Base-by-base conservation (phyloP, 2,329 filamentous ascomycete genomes). In the Delphinella strobiligena region DNA sequence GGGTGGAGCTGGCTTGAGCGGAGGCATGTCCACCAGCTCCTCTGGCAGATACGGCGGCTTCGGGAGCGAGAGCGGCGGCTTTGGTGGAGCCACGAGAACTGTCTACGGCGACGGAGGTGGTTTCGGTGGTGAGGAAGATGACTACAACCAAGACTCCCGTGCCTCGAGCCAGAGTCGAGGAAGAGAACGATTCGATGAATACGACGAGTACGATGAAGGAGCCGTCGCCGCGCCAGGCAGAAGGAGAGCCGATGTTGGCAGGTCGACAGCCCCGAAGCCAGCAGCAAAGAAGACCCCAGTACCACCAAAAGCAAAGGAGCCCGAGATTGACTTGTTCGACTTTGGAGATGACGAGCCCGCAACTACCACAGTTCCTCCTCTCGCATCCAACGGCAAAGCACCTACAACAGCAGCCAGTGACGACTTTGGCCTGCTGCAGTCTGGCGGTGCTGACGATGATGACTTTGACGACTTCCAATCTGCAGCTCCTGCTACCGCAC, bases 391-490 rank as follows among this genome's bases (percentile, higher is more conserved):
- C 60, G 48, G 61, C 47, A 63, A 64, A 46, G 53, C 34, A 43
- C 55, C 62, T 15, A 61, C 62, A 19, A 66, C 68, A 31, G 76
- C 75, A 37, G 79, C 83, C 45, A 88, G 94, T 47, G 87, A 94
- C 50, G 89, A 95, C 47, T 96, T 96, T 54, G 91, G 96, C 55
- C 89, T 96, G 55, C 96, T 96, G 68, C 86, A 94, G 61, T 93
- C 87, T 14, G 89, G 63, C 12, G 61, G 62, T 19, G 67, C 67
- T 31, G 78, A 75, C 37, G 80, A 84, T 46, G 89, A 95, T 47
- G 91, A 95, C 47, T 96, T 96, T 54, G 91, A 96, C 56, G 91
- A 98, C 56, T 96, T 96, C 69, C 86, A 94, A 61, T 93, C 87
- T 15, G 89, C 89, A 11, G 67, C 82, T 2, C 75, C 80, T 3